Evolutionary conservation across 441 rosid genomes (phyloP).

Genomic region (Brassica hybrid): DNA sequence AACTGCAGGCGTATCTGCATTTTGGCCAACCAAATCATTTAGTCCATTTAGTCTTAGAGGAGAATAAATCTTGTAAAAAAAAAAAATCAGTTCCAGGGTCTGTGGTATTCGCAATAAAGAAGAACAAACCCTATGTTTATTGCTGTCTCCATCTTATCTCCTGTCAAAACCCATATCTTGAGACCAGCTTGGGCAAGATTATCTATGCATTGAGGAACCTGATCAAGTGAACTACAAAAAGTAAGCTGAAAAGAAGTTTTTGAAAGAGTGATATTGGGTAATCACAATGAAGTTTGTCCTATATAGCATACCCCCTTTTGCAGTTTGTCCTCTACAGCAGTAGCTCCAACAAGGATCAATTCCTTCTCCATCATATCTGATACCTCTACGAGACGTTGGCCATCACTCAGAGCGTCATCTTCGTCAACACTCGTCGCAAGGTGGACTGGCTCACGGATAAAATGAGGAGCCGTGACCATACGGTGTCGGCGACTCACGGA

Average conservation of each 20-base stretch:
- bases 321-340: slow-evolving; percentile 80
- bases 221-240: slow-evolving; percentile 13
- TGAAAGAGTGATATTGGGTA: background rate
- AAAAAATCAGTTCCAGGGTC: background rate
- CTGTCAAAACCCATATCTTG: slow-evolving; percentile 84
- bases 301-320: slow-evolving; percentile 69
- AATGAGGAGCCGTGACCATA: slow-evolving; percentile 77
- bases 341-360: slow-evolving; percentile 67
- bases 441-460: slow-evolving; percentile 88
- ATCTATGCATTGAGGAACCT: slow-evolving; percentile 89
- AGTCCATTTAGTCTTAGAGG: background rate
- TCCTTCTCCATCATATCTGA: slow-evolving; percentile 76
- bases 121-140: slow-evolving; percentile 73
- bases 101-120: slow-evolving; percentile 15
- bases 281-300: background rate
- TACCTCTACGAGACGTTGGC: slow-evolving; percentile 68
- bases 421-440: slow-evolving; percentile 78
- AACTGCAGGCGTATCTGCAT: slow-evolving; percentile 78
- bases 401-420: slow-evolving; percentile 80
- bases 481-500: slow-evolving; percentile 85
- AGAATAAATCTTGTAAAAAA: too few species aligned
- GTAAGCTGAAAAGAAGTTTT: slow-evolving; percentile 10
- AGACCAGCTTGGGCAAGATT: slow-evolving; percentile 86
- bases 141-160: slow-evolving; percentile 90
- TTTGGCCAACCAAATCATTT: background rate